Base-by-base conservation (phyloP, 2,329 filamentous ascomycete species). In the Apiospora aurea region DNA sequence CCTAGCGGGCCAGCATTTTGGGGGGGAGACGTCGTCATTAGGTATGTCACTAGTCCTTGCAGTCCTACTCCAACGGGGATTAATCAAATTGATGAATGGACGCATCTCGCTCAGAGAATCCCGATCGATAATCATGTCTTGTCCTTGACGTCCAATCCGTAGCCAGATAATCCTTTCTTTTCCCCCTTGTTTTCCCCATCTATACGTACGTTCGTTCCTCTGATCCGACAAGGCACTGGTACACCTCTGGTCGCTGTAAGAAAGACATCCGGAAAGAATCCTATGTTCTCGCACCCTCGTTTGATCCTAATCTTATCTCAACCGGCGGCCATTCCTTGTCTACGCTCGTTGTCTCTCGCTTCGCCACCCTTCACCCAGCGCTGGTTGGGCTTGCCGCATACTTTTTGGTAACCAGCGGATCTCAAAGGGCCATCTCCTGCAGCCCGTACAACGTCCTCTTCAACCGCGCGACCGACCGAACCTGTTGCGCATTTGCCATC, bases 51-150 rank as follows among this genome's bases (percentile, higher is more conserved):
- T 61, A 61, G 53, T 64, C 41, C 57, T 64, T 64, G 14, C 46
- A n/a, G 46, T 49, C 57, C 34, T 64, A n/a, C 57, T 38, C 29
- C 18, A 38, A 61, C 53, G 26, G 57, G 57, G 34, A 64, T 64
- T 41, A 41, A 64, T 14, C 57, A 64, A 64, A 41, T 64, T 64
- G 57, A 41, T 34, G 53, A 38, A 61, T 61, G 57, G 34, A 64
- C 57, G 57, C 57, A 64, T 64, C 57, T 64, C 53, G 16, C 29
- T 61, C 53, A 41, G 57, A 64, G 57, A 64, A 64, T 64, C 57
- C 57, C 57, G 57, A 64, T 64, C 57, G 57, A 64, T 24, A 64
- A 64, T 64, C 57, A 64, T 64, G 57, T 64, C 34, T 64, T 41
- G 34, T 64, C 34, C 57, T 64, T 64, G 57, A 41, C 29, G 21